Evolutionary conservation across 1,284 basidiomycete genomes (phyloP), one percentile per base, ranked within the genome.

Genomic region (Erythrobasidium hasegawianum): DNA sequence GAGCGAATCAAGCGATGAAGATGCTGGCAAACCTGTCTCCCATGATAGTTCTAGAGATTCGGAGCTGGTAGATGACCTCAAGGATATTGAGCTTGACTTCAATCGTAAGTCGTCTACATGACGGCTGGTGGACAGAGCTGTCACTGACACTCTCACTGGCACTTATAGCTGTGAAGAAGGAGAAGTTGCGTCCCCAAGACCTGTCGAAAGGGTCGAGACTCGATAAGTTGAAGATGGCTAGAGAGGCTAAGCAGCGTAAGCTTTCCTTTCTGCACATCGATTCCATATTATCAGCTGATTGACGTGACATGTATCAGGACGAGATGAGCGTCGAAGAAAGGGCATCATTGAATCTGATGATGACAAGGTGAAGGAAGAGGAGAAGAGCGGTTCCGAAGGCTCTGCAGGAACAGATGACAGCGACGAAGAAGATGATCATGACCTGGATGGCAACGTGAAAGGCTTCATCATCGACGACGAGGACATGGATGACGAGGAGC

Each of bases 261-360:
- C 39, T n/a, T 20, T 45, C 22, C 16, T 4, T 45, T 39, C 16
- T 4, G 1, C 49, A 7, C 45, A 33, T 11, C 7, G n/a, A 27
- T 22, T 22, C 38, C 2, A 40, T 52, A 24, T 10, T 14, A n/a
- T 1, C 27, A 22, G 18, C n/a, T 41, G 14, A 47, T 33, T 53
- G 47, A 57, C 11, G 9, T 16, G 8, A 20, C 43, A 22, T 27
- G 7, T 55, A 20, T 8, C 41, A 65, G 62, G 39, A 16, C 39
- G 27, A 24, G 56, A 57, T 10, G 16, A 65, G 14, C 55, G 49
- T 20, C 43, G 43, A 7, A 33, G 45, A 33, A 57, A 43, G 45
- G 62, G 62, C 18, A 65, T 65, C 56, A 58, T 65, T 11, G 62
- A 65, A 20, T 65, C 62, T 2, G 62, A 65, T 24, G 62, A 65